Evolutionary conservation across 768 basidiomycete species (phyloP).

Genomic region (Paxillus involutus): DNA sequence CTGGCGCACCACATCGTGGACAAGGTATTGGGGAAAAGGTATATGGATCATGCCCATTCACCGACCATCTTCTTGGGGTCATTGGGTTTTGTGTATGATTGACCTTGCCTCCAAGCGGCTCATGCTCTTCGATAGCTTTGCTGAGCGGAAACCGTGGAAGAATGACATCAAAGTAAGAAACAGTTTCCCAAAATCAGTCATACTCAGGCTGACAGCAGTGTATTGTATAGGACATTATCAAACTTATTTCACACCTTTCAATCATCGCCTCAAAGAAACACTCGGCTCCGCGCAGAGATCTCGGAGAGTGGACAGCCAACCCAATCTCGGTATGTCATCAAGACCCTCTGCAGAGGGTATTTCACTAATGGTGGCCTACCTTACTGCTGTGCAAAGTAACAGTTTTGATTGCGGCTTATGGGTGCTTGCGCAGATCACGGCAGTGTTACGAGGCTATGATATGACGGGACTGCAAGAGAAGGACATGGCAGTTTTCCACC

Average conservation of each 20-base stretch:
- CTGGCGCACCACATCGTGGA: slow-evolving; percentile 17
- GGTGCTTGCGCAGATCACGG: background rate
- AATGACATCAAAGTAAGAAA: background rate
- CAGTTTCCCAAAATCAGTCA: too few relatives aligned
- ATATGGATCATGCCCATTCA: slow-evolving; percentile 42
- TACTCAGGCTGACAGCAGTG: too few relatives aligned
- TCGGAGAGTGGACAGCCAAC: background rate
- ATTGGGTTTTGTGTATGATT: slow-evolving; percentile 34
- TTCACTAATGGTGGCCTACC: background rate
- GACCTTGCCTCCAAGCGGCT: background rate
- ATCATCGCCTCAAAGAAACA: background rate
- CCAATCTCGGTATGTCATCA: background rate
- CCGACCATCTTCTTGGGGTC: slow-evolving; percentile 10
- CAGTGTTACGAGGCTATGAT: background rate
- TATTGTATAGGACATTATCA: background rate
- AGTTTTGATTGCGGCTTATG: background rate
- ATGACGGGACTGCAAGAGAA: background rate
- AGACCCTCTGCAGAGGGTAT: too few relatives aligned
- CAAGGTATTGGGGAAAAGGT: slow-evolving; percentile 29
- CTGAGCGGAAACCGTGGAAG: background rate
- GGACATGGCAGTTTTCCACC: background rate
- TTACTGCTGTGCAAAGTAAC: background rate
- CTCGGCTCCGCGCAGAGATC: background rate
- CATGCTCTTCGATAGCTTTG: slow-evolving; percentile 4
- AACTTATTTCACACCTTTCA: background rate